Base-by-base conservation (phyloP, 2,329 filamentous ascomycete genomes). In the Xylaria sp. region DNA sequence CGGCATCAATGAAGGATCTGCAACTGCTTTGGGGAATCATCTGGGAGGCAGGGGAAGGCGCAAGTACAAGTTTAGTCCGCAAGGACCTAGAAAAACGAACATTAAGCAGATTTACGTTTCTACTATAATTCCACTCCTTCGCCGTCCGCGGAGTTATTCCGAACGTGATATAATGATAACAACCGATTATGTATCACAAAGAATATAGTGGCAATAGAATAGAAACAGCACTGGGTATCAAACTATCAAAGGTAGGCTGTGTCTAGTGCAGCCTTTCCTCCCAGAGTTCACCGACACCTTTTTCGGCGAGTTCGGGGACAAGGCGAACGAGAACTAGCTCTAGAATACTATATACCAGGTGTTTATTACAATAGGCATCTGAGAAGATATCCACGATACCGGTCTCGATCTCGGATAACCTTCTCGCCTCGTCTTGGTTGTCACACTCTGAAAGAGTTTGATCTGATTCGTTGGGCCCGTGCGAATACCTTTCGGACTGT, bases 321-420 rank as follows among this genome's bases (percentile, higher is more conserved):
- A 98, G 79, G 70, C 91, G 88, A 63, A 93, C 87, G n/a, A 97
- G 83, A 1, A 97, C 77, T 65, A 95, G 80, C 80, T 99, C 96
- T 38, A 98, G 81, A 54, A 96, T 84, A 50, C 88, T 85, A 76
- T 97, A 97, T 72, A 97, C 82, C 36, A 98, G 82, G 80, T 97
- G 94, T 81, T 94, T 96, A 81, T 99, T 99, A 80, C 94, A 91
- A 80, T 97, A 97, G 58, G 86, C 84, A 79, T 97, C 94, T 17
- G 87, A 87, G 71, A 97, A 90, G 42, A 94, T 83, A 73, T 91
- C 88, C 53, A 98, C 83, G 51, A 94, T 82, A 29, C 86, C 80
- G 68, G 85, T 81, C 74, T 90, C 87, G 69, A 93, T 85, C 72
- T 90, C 86, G 67, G 81, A 79, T 50, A 88, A 79, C 65, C 89